Percentiles rank a stretch among this genome's conserved stretches.
Evolutionary conservation across 2,329 filamentous ascomycete species (phyloP).

Genomic region (Fusarium sp.): DNA sequence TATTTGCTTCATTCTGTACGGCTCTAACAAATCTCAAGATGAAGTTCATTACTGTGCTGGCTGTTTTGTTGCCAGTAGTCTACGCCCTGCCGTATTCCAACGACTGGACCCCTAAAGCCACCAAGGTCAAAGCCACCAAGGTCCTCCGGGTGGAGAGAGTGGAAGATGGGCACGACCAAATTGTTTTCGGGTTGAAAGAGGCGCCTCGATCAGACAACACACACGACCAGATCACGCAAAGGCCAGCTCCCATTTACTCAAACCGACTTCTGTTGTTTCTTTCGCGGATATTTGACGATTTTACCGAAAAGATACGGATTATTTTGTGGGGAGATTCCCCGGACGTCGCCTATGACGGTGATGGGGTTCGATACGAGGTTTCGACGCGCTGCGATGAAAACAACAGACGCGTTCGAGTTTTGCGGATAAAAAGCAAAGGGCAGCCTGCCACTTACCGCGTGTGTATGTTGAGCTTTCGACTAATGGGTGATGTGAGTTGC

Average conservation of each 20-base stretch:
- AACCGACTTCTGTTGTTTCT: neutral
- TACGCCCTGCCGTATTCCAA: neutral
- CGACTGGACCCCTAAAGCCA: neutral
- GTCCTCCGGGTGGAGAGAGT: neutral
- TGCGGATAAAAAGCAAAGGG: neutral
- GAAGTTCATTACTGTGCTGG: neutral
- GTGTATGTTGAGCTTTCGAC: neutral
- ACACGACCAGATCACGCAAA: neutral
- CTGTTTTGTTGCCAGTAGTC: neutral
- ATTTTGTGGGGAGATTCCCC: neutral
- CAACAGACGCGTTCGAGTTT: neutral
- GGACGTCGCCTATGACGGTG: neutral
- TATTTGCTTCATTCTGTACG: neutral
- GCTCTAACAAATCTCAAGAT: neutral
- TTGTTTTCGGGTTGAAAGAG: neutral
- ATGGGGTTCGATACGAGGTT: neutral
- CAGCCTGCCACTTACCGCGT: neutral
- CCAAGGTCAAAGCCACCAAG: neutral
- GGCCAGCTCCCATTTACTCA: too few species aligned
- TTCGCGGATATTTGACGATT: neutral
- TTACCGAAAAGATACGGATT: neutral
- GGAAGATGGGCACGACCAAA: neutral
- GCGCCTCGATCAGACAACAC: neutral
- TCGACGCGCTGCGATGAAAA: neutral
- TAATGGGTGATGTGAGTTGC: neutral